A percentile compares a stretch with the other conserved stretches of the same genome.
Evolutionary conservation across 257 asterid species (phyloP).

Genomic region (Capsicum baccatum): DNA sequence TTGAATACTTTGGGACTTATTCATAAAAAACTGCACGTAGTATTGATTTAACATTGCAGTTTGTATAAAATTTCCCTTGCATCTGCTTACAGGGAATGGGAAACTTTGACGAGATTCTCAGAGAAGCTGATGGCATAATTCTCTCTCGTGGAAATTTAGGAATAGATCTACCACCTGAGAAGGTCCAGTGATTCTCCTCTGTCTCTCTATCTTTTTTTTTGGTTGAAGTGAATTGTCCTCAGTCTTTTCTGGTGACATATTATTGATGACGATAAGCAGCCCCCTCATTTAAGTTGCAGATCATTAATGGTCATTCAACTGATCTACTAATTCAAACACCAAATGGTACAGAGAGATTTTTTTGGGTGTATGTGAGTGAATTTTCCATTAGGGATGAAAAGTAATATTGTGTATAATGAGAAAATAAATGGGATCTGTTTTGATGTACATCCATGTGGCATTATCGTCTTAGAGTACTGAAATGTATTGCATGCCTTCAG

Average conservation of each 20-base stretch:
- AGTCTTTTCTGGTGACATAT: constrained; percentile 1
- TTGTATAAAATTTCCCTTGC: constrained; percentile 24
- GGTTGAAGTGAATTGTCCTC: background rate
- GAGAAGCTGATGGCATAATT: constrained; percentile 94
- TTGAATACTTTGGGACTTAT: background rate
- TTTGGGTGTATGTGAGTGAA: constrained; percentile 6
- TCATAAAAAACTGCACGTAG: background rate
- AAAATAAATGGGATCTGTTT: background rate
- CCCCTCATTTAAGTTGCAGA: background rate
- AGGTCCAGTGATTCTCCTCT: constrained; percentile 46
- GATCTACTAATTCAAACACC: background rate
- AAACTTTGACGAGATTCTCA: constrained; percentile 91
- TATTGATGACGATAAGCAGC: background rate
- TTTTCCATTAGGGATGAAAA: background rate
- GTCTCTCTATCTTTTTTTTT: no score
- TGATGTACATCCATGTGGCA: background rate
- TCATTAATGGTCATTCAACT: background rate
- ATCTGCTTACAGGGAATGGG: constrained; percentile 70
- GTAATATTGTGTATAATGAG: background rate
- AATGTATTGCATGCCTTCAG: background rate
- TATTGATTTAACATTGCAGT: background rate
- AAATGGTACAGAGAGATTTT: background rate
- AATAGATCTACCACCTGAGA: constrained; percentile 96
- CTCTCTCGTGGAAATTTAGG: constrained; percentile 98
- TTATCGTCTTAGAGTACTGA: background rate